Percentiles rank a stretch among this genome's conserved stretches.
phyloP scores from a whole-genome alignment of 2,329 filamentous ascomycete species.

The Cercospora sp. region DNA sequence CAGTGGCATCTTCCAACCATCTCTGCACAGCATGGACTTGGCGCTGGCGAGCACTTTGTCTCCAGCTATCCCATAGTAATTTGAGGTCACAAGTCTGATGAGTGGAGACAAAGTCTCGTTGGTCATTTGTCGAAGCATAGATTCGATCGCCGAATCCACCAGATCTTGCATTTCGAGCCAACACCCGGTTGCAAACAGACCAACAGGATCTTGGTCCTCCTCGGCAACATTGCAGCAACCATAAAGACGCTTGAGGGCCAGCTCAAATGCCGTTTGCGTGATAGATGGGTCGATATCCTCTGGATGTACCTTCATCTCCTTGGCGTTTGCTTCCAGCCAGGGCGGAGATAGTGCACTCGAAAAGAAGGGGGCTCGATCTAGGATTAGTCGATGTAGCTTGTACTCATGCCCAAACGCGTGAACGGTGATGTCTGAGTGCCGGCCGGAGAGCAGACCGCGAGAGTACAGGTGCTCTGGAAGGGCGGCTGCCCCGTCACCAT shows the following conservation, averaged over 20 bases:
- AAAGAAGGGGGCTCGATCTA: constrained; percentile 60
- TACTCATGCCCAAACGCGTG: constrained; percentile 56
- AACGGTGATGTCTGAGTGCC: constrained; percentile 57
- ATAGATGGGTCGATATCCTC: constrained; percentile 58
- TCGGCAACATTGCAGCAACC: constrained; percentile 52
- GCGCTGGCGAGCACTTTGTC: constrained; percentile 58
- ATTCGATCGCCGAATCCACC: constrained; percentile 55
- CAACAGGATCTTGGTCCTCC: constrained; percentile 55
- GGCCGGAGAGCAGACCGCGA: constrained; percentile 53
- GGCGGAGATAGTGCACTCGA: constrained; percentile 55
- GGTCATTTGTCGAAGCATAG: constrained; percentile 57
- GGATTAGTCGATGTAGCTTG: constrained; percentile 55
- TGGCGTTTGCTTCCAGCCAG: constrained; percentile 57
- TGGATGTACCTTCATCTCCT: constrained; percentile 55
- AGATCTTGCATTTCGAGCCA: constrained; percentile 61
- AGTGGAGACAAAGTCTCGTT: constrained; percentile 51
- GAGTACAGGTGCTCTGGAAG: constrained; percentile 56
- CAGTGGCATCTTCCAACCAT: constrained; percentile 58
- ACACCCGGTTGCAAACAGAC: constrained; percentile 57
- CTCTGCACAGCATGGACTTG: constrained; percentile 60
- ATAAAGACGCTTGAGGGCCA: constrained; percentile 57
- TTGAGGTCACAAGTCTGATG: constrained; percentile 56
- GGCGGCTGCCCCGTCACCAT: constrained; percentile 32
- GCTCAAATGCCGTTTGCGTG: constrained; percentile 55
- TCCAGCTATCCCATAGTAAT: constrained; percentile 58